Evolutionary conservation across 2,329 filamentous ascomycete species (phyloP), one percentile per base, ranked within the genome.

Genomic region (Colletotrichum simmondsii): DNA sequence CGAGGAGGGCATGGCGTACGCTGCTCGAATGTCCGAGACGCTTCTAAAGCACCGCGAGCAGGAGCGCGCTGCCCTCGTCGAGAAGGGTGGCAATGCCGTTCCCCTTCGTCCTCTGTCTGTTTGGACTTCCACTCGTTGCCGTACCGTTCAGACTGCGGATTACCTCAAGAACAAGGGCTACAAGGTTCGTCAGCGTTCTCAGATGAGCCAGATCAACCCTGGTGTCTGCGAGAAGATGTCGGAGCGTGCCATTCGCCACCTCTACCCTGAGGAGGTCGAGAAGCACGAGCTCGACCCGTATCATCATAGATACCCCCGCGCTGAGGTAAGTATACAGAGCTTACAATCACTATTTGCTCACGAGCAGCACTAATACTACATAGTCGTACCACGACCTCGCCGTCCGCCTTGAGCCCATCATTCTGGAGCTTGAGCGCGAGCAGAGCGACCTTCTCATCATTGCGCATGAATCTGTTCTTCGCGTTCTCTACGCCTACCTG

Each of bases 381-480:
- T 63, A 98, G 94, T 98, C 96, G 10, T 99, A 99, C 83, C 97
- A 99, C 81, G 97, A 99, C 80, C 91, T 99, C 56, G 97, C 97
- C n/a, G 97, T 99, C 72, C 94, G 97, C 26, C 91, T 99, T 59
- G 97, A 99, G 81, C 97, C 97, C 53, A 98, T 99, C 79, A 99
- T 99, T 79, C 90, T 99, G 35, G 97, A 99, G 81, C 90, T 99
- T 16, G 97, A 99, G 85, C 92, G 97, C 56, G 97, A 99, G 84
- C 94, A 98, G 78, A 97, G 97, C 76, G 97, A 99, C 80, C 89
- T 99, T n/a, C 89, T 99, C 65, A 98, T 99, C 80, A 98, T 99
- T 77, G 97, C 97, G 0, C 97, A 99, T 82, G 97, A 99, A 82
- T 97, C 95, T 64, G 97, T 99, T n/a, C 89, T 99, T 59, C 94